phyloP scores from a whole-genome alignment of 225 moss, liverwort and hornwort genomes.

The Bryoerythrophyllum caledonicum region DNA sequence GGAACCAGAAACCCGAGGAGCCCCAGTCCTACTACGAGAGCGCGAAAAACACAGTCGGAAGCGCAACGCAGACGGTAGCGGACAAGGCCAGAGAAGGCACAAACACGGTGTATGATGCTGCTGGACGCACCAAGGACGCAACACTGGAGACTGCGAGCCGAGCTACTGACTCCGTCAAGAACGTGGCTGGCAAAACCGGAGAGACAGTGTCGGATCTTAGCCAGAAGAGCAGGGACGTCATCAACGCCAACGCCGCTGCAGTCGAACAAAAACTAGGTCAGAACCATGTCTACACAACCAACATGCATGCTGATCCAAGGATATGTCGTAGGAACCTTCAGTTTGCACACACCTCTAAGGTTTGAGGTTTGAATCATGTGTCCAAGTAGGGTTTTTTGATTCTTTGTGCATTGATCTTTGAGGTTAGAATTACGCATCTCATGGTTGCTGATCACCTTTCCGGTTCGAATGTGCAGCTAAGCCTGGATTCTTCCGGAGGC shows the following conservation, averaged over 20 bases:
- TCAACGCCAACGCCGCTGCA: slow-evolving; percentile 28
- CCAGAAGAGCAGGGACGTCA: slow-evolving; percentile 15
- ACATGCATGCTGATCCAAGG: too few species aligned
- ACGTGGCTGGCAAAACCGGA: neutral
- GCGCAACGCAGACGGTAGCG: slow-evolving; percentile 9
- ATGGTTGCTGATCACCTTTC: too few species aligned
- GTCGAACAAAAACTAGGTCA: slow-evolving; percentile 31
- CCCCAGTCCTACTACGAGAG: slow-evolving; percentile 30
- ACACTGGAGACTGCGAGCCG: slow-evolving; percentile 29
- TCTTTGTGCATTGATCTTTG: too few species aligned
- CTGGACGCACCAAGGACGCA: slow-evolving; percentile 32
- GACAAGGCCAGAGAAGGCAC: slow-evolving; percentile 13
- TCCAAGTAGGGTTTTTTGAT: too few species aligned
- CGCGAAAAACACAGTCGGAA: slow-evolving; percentile 20
- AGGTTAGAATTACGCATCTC: too few species aligned
- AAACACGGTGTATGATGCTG: slow-evolving; percentile 9
- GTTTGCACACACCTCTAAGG: too few species aligned
- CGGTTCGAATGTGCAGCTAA: slow-evolving; percentile 22
- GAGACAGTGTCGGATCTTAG: slow-evolving; percentile 1
- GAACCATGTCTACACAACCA: neutral
- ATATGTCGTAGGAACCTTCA: too few species aligned
- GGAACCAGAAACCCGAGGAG: slow-evolving; percentile 32
- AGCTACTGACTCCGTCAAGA: slow-evolving; percentile 24
- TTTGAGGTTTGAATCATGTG: too few species aligned
- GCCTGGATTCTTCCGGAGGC: slow-evolving; percentile 33